Percentiles rank a stretch among this genome's conserved stretches.
These are phyloP conservation scores for Ceratocystis ficicola DNA, from an alignment of 2,329 filamentous ascomycete species.

Conservation along the genomic window DNA sequence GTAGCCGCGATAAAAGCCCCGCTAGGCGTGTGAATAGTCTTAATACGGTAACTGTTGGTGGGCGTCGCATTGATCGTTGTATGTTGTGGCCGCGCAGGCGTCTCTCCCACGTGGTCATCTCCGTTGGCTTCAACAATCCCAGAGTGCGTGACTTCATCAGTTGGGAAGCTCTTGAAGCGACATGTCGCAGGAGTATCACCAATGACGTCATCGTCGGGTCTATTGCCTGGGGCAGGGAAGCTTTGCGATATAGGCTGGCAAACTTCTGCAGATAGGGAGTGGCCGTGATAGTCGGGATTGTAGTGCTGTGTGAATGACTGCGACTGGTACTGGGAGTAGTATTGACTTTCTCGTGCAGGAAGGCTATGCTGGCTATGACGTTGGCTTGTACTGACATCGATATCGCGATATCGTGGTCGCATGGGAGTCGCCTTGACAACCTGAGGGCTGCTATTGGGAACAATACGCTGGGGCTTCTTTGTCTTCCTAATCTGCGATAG, in stretches of 20 bases:
- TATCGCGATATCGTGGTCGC: conserved; percentile 35
- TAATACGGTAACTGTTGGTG: background rate
- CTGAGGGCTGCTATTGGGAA: conserved; percentile 33
- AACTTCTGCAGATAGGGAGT: conserved; percentile 32
- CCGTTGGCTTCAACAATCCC: conserved; percentile 12
- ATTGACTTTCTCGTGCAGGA: background rate
- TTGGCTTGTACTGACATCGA: background rate
- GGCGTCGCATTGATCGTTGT: conserved; percentile 9
- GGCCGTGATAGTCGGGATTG: conserved; percentile 25
- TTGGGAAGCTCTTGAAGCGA: conserved; percentile 14
- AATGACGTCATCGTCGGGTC: conserved; percentile 4
- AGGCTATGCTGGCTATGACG: conserved; percentile 5
- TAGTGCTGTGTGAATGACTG: conserved; percentile 14
- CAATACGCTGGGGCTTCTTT: conserved; percentile 38
- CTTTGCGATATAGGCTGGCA: conserved; percentile 7
- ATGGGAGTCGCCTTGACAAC: conserved; percentile 46
- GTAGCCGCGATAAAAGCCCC: background rate
- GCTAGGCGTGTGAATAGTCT: background rate
- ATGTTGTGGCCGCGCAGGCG: background rate
- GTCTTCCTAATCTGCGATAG: conserved; percentile 39
- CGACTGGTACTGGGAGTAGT: conserved; percentile 6
- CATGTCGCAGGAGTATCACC: conserved; percentile 17
- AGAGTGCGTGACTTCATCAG: background rate
- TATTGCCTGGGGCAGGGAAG: conserved; percentile 6
- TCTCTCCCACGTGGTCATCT: conserved; percentile 14